phyloP scores from a whole-genome alignment of 176 grass and related monocot species.

The Coix lacrymajobi region DNA sequence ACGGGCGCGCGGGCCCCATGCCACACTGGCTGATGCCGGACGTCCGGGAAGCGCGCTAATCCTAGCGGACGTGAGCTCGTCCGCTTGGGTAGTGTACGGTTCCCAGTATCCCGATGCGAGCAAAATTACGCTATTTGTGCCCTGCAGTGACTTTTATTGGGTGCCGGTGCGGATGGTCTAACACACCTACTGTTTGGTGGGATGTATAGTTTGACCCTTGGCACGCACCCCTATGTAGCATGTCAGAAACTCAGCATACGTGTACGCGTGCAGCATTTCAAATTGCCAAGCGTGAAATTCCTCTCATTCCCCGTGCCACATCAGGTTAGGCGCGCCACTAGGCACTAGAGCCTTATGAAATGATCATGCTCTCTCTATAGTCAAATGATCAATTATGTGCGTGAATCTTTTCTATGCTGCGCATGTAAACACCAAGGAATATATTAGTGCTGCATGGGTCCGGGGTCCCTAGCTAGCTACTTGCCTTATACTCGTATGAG shows the following conservation, averaged over 20 bases:
- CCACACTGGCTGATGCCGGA: too few species aligned
- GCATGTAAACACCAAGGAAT: not conserved
- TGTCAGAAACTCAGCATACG: not conserved
- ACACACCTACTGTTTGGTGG: not conserved
- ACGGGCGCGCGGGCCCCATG: too few species aligned
- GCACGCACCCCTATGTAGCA: slow-evolving; percentile 6
- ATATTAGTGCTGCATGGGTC: not conserved
- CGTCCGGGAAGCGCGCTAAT: too few species aligned
- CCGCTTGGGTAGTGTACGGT: too few species aligned
- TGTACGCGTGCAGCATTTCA: not conserved
- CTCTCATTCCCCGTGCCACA: not conserved
- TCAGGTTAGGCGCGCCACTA: not conserved
- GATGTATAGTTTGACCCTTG: not conserved
- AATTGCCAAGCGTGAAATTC: not conserved
- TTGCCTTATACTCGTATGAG: not conserved
- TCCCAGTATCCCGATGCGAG: too few species aligned
- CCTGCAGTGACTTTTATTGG: too few species aligned
- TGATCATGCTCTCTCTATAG: not conserved
- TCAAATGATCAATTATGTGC: not conserved
- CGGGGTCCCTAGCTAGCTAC: not conserved
- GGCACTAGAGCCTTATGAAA: not conserved
- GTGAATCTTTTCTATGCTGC: not conserved
- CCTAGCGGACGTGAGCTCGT: too few species aligned
- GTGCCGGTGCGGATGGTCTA: too few species aligned
- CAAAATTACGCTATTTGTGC: too few species aligned